phyloP scores from a whole-genome alignment of 2,329 filamentous ascomycete species.

The Neofusicoccum cordaticola region DNA sequence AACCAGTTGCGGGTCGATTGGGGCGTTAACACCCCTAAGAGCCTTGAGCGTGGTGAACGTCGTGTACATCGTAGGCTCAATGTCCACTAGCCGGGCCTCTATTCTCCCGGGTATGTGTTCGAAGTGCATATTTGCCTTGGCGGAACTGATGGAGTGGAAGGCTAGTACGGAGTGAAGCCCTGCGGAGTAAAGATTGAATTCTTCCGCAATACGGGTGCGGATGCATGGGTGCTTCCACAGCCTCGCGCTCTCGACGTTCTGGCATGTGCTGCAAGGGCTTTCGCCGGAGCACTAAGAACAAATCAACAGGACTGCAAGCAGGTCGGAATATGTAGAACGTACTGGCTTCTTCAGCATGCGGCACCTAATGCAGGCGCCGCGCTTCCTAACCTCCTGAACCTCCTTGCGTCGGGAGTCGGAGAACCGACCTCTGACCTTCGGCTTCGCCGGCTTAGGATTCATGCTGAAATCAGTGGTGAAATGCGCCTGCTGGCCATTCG shows the following conservation, averaged over 20 bases:
- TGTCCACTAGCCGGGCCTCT: constrained; percentile 50
- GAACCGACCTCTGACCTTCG: constrained; percentile 56
- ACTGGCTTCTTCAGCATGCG: constrained; percentile 62
- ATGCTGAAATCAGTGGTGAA: constrained; percentile 40
- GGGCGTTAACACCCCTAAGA: constrained; percentile 26
- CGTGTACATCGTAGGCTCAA: constrained; percentile 45
- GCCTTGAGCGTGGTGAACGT: constrained; percentile 47
- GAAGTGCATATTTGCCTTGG: constrained; percentile 49
- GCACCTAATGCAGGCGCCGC: constrained; percentile 61
- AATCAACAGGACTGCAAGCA: neutral
- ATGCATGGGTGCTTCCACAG: constrained; percentile 61
- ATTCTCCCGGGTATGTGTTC: constrained; percentile 51
- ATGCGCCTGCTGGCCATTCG: constrained; percentile 26
- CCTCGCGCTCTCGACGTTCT: constrained; percentile 58
- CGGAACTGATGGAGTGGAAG: constrained; percentile 49
- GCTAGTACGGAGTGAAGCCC: constrained; percentile 53
- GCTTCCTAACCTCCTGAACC: constrained; percentile 58
- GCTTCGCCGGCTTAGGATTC: constrained; percentile 38
- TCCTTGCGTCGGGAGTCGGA: constrained; percentile 56
- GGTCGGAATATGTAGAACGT: neutral
- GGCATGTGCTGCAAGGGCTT: constrained; percentile 58
- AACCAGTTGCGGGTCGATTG: constrained; percentile 39
- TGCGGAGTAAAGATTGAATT: constrained; percentile 57
- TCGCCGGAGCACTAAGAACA: constrained; percentile 52
- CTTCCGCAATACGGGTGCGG: constrained; percentile 56